Evolutionary conservation across 1,284 basidiomycete genomes (phyloP), one percentile per base, ranked within the genome.

Genomic region (Inonotus obliquus): DNA sequence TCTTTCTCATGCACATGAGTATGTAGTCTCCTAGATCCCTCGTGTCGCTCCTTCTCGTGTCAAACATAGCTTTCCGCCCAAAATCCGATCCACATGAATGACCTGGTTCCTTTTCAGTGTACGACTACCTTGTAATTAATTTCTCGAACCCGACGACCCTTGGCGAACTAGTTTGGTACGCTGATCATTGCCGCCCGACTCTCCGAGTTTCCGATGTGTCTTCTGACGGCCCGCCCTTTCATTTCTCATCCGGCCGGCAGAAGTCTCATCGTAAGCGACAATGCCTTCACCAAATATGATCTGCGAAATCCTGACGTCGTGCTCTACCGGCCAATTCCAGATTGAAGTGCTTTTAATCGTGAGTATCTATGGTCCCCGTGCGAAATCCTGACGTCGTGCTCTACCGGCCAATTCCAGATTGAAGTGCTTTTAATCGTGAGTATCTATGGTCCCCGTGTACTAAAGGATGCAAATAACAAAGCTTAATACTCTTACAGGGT

Each of bases 301-400:
- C 51, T 29, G 14, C 51, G 51, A 17, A 29, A 52, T 35, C 39
- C 37, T 23, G 19, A 25, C 38, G 23, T 39, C 57, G 27, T 32
- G 35, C 29, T 56, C 57, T 23, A 39, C 29, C 14, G 13, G 14
- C 19, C 11, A 79, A 62, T 76, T 82, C 54, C 65, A 82, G 58
- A 73, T 82, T 25, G 81, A 83, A 69, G 81, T 83, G 6, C 65
- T 83, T 37, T 82, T 83, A 68, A 83, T 81, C 66, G 81, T 81
- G 66, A 62, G 75, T 44, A 6, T 54, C 51, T 6, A 19, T n/a
- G n/a, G n/a, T n/a, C n/a, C n/a, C n/a, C n/a, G n/a, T 29, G 14
- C 51, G 51, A 17, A 29, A 52, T 35, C 39, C 37, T 23, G 19
- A 25, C 38, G 23, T 39, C 57, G 27, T 32, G 35, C 29, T 56